These are phyloP conservation scores for Lachancea meyersii DNA, from an alignment of 805 yeast species.

Conservation along the genomic window DNA sequence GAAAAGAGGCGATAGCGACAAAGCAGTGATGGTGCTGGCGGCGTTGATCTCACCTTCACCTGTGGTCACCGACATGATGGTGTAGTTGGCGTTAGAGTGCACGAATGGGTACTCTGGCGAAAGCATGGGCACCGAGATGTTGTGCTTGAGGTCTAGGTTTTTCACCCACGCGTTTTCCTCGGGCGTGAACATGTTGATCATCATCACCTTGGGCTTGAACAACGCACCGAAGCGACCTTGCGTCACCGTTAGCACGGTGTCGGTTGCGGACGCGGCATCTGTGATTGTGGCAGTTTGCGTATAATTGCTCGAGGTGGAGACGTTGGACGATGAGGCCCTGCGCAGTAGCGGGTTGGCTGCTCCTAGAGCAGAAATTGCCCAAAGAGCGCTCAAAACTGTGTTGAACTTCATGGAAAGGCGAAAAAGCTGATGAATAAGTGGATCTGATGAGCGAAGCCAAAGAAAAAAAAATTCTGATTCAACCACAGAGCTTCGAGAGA, in stretches of 20 bases:
- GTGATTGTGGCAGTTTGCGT: constrained; percentile 8
- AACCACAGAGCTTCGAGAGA: no score
- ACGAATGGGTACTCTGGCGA: constrained; percentile 54
- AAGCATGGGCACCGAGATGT: constrained; percentile 59
- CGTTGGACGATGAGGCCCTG: neutral
- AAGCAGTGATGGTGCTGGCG: constrained; percentile 51
- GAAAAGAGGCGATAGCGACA: constrained; percentile 47
- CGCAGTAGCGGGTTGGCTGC: constrained; percentile 6
- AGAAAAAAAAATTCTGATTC: no score
- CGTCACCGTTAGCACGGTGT: constrained; percentile 4
- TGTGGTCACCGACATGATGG: constrained; percentile 56
- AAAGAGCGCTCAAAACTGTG: constrained; percentile 2
- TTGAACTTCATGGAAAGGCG: constrained; percentile 4
- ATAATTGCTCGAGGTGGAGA: constrained; percentile 6
- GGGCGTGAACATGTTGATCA: constrained; percentile 49
- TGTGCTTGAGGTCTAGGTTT: constrained; percentile 42
- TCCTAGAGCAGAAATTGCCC: constrained; percentile 2
- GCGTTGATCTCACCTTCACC: constrained; percentile 69
- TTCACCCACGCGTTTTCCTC: constrained; percentile 51
- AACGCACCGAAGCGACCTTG: constrained; percentile 10
- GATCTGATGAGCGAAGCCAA: no score
- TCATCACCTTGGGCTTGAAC: constrained; percentile 46
- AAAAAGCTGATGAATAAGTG: neutral
- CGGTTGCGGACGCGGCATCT: constrained; percentile 8
- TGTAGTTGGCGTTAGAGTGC: constrained; percentile 47